Conservation (phyloP, 768 basidiomycete species). For the Cytidiella melzeri region DNA sequence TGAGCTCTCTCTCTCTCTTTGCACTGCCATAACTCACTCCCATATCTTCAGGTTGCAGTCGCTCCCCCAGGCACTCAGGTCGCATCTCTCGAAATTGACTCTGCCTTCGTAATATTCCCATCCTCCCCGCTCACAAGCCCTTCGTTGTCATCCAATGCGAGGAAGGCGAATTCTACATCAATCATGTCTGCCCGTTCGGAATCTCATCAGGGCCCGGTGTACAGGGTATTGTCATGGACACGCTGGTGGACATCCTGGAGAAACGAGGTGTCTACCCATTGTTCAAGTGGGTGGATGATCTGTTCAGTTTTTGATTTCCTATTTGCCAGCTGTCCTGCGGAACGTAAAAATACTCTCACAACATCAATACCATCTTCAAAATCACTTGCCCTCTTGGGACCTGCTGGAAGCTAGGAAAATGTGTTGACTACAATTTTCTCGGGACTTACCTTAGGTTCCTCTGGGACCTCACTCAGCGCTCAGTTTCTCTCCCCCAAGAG, state of each 20-base stretch:
- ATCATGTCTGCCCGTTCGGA: conserved; percentile 28
- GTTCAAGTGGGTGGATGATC: conserved; percentile 36
- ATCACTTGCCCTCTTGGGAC: conserved; percentile 22
- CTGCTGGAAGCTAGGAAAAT: conserved; percentile 29
- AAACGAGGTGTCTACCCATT: conserved; percentile 17
- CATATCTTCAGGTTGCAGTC: too few species aligned
- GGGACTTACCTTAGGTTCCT: conserved; percentile 30
- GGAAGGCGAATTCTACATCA: conserved; percentile 29
- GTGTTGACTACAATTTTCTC: conserved; percentile 9
- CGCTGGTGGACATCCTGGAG: conserved; percentile 25
- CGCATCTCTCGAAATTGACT: conserved; percentile 34
- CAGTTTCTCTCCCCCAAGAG: conserved; percentile 20
- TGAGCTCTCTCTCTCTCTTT: too few species aligned
- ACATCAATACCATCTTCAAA: conserved; percentile 25
- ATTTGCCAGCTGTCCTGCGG: too few species aligned
- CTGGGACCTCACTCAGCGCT: conserved; percentile 25
- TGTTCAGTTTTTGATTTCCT: conserved; percentile 24
- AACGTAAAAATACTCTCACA: too few species aligned
- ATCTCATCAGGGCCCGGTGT: conserved; percentile 28
- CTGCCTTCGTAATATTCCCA: conserved; percentile 34
- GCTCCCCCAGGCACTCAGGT: conserved; percentile 30
- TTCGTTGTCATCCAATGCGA: conserved; percentile 26
- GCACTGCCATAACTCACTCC: too few species aligned
- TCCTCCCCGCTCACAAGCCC: conserved; percentile 30
- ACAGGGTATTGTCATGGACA: conserved; percentile 30